These are phyloP conservation scores for Apodospora peruviana DNA, from an alignment of 495 filamentous ascomycete species.

Conservation along the genomic window DNA sequence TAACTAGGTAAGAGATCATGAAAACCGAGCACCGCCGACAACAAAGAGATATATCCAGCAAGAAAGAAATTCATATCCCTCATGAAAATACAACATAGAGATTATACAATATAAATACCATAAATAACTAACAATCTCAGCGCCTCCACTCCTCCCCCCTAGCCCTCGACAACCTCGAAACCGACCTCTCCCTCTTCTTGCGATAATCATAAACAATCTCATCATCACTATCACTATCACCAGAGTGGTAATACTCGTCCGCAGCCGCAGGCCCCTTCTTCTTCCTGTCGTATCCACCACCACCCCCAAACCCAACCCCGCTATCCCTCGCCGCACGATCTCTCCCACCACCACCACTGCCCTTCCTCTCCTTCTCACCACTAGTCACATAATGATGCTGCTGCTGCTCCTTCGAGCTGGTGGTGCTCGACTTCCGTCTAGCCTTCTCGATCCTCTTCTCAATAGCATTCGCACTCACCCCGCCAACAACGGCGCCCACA, in stretches of 20 bases:
- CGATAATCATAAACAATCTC: not conserved
- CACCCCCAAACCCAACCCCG: too few species aligned
- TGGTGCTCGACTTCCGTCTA: slow-evolving; percentile 8
- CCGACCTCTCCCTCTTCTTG: not conserved
- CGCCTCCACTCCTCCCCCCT: not conserved
- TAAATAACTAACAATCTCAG: too few species aligned
- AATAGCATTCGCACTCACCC: slow-evolving; percentile 41
- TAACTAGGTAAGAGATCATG: too few species aligned
- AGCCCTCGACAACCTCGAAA: too few species aligned
- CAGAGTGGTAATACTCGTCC: not conserved
- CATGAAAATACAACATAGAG: too few species aligned
- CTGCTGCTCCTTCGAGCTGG: not conserved
- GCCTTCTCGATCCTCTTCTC: slow-evolving; percentile 34
- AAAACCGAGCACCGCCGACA: too few species aligned
- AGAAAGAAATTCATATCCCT: too few species aligned
- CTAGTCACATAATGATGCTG: not conserved
- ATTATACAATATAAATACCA: too few species aligned
- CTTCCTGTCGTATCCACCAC: not conserved
- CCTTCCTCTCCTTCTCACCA: not conserved
- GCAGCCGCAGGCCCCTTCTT: not conserved
- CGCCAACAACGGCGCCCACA: slow-evolving; percentile 41
- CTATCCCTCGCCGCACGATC: not conserved
- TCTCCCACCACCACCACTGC: not conserved
- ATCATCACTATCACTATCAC: not conserved
- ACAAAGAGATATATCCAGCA: too few species aligned